A percentile compares a stretch with the other conserved stretches of the same genome.
These are phyloP conservation scores for Lactarius sanguifluus DNA, from an alignment of 768 basidiomycete genomes.

Conservation along the genomic window DNA sequence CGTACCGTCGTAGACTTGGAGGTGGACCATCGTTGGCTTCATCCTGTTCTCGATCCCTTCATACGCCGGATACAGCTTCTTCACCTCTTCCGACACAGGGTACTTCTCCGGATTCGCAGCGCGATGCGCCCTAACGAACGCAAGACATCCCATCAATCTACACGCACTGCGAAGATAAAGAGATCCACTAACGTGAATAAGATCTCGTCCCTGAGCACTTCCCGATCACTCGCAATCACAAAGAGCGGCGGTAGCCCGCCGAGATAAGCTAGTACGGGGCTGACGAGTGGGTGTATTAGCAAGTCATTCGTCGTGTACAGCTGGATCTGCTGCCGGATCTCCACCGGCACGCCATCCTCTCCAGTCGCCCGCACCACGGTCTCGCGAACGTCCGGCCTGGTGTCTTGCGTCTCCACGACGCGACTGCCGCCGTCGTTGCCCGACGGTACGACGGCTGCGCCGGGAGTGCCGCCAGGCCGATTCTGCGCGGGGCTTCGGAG, in stretches of 20 bases:
- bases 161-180: background rate
- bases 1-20: conserved; percentile 88
- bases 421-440: background rate
- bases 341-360: conserved; percentile 50
- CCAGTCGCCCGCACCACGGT: conserved; percentile 49
- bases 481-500: conserved; percentile 33
- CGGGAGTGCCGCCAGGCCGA: conserved; percentile 24
- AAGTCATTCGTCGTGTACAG: conserved; percentile 82
- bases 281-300: conserved; percentile 78
- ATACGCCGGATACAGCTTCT: conserved; percentile 56
- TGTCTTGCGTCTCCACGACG: background rate
- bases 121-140: conserved; percentile 69
- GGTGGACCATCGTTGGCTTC: conserved; percentile 75
- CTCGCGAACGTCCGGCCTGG: conserved; percentile 37
- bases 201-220: conserved; percentile 90
- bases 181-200: conserved; percentile 62
- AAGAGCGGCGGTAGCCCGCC: conserved; percentile 89
- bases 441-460: conserved; percentile 37
- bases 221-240: conserved; percentile 83
- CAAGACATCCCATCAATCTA: too few species aligned
- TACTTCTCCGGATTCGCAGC: conserved; percentile 81
- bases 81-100: conserved; percentile 46
- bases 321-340: conserved; percentile 72
- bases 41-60: conserved; percentile 53
- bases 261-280: conserved; percentile 75